Base-by-base conservation (phyloP, 345 rosid species). In the Erucastrum elatum region DNA sequence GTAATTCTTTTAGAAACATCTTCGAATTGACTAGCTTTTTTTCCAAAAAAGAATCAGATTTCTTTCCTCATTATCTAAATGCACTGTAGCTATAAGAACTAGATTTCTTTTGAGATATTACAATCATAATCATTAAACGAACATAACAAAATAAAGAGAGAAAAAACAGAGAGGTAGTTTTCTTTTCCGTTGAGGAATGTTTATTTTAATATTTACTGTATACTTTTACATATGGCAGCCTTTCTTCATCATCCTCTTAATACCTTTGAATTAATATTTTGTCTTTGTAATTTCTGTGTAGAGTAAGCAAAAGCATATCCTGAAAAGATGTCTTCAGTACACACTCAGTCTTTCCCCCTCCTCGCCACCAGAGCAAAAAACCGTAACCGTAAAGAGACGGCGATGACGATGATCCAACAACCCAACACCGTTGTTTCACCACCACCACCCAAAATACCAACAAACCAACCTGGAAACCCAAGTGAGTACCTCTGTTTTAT, bases 391-490 rank as follows among this genome's bases (percentile, higher is more conserved):
- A 64, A 74, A 75, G 75, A 75, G 31, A 2, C 51, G 1, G 10
- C 9, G 46, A 51, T 49, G 78, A 13, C 31, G 4, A 79, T 80
- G 75, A 37, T 49, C 51, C 82, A 69, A 68, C 79, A 29, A 53
- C 37, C 78, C 13, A 74, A 35, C 62, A 10, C 90, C 55, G 76
- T 86, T 37, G 80, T 86, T 73, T 85, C 83, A 46, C 87, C 89
- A 8, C 89, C 78, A 59, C 86, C 89, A 6, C 89, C 80, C 30
- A 90, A 87, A 86, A 89, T 78, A 64, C 87, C 78, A 75, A 86
- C 90, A 84, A 89, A 90, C 77, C 93, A 87, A 72, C 88, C 93
- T 4, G 96, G 96, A 81, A 85, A 82, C 64, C 91, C 96, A 84
- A 83, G 96, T 80, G 86, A 87, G 87, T 87, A 60, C 64, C 86